Evolutionary conservation across 495 filamentous ascomycete species (phyloP), one percentile per base, ranked within the genome.

Genomic region (Melanomma pulvis-pyrius): DNA sequence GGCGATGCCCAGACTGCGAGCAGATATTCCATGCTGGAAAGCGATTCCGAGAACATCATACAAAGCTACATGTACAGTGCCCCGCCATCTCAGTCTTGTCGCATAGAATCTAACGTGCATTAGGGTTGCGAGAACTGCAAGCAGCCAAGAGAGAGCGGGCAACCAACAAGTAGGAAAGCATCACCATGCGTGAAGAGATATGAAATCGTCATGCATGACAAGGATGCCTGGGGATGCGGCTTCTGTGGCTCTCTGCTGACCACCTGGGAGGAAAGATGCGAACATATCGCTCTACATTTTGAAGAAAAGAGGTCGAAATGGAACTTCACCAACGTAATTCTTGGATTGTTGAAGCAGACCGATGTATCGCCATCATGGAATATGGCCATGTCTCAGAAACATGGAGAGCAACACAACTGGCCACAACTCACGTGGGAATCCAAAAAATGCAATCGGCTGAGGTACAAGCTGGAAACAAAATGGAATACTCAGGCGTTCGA

Each of bases 141-240:
- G 36, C 71, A 74, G 47, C 59, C 65, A 26, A 63, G 66, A 30
- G 69, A 71, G 25, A 65, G 56, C 22, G 61, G 64, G 19, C 59
- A 68, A 19, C 63, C 62, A 25, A 68, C 59, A 24, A 65, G 64
- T 46, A 55, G 69, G 50, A 71, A 68, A 62, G 60, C 69, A 7
- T 71, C 69, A n/a, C 65, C 64, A 22, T 71, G 69, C 30, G 69
- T 71, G 19, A 71, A 68, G 41, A 68, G 62, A 50, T 64, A 63
- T 36, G 66, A 66, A 32, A 59, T 65, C n/a, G 58, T 69, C 22
- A 64, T 72, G 65, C 62, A 69, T 32, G 54, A 69, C 60, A 71
- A 70, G 53, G 58, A 71, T 29, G 71, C 71, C 5, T 74, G 71
- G 71, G 71, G 71, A 28, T 74, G 71, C 44, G 71, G 71, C 19